Base-by-base conservation (phyloP, 2,329 filamentous ascomycete genomes). In the Fusarium torulosum region DNA sequence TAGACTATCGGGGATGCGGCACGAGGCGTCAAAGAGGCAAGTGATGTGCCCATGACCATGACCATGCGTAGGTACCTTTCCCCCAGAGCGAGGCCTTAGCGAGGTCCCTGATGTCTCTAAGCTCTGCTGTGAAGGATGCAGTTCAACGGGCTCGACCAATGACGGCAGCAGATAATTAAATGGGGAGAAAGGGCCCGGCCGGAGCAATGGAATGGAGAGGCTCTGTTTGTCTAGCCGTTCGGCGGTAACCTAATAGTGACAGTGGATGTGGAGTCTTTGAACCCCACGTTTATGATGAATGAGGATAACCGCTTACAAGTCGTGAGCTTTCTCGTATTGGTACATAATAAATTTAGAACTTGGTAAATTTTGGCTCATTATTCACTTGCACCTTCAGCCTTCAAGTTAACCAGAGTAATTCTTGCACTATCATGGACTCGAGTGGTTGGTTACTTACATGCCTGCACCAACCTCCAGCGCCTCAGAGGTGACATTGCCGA, bases 121-220 rank as follows among this genome's bases (percentile, higher is more conserved):
- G 52, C 35, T 52, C 42, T 37, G 35, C 27, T 41, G 15, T 46
- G 27, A 40, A 20, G 38, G 41, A 29, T 41, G 41, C 27, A 50
- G 17, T 63, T 31, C 21, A 51, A 51, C 29, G 33, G 35, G 35
- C 45, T 6, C 20, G 33, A 35, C 64, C 64, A 67, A 67, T 67
- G 46, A 45, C 63, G 31, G 41, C 21, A 37, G 35, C 11, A 31
- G 45, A 57, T 42, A 62, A 55, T 31, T 41, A 15, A 33, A 31
- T 55, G 42, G 47, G 44, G 45, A 59, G 41, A 46, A 64, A 41
- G 35, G 37, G 51, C 41, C 38, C 59, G 59, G 60, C 60, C 71
- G 71, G 71, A 61, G 71, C 53, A 73, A 73, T 71, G 71, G 71
- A 72, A 29, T 29, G 27, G 68, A 62, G 47, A 37, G 53, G 41